Percentiles rank a stretch among this genome's conserved stretches.
Evolutionary conservation across 345 rosid species (phyloP).

Genomic region (Melaleuca quinquenervia): DNA sequence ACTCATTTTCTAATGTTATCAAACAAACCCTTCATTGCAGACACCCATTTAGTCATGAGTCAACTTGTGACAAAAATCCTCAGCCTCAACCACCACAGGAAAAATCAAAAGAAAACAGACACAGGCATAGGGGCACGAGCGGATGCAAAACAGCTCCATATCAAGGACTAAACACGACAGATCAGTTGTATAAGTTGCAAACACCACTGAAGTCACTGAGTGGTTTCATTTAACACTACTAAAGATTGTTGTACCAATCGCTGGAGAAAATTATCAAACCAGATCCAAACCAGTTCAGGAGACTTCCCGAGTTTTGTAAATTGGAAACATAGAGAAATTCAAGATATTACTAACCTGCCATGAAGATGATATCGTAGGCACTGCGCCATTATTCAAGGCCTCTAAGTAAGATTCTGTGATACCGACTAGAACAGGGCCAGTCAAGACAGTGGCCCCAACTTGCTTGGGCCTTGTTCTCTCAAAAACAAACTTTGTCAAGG

Average conservation of each 20-base stretch:
- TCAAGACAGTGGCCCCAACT: constrained; percentile 79
- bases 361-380: constrained; percentile 92
- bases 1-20: background rate
- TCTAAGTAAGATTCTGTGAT: constrained; percentile 81
- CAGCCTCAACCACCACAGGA: background rate
- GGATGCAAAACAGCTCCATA: background rate
- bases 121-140: background rate
- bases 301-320: background rate
- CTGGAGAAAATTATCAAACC: background rate
- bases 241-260: background rate
- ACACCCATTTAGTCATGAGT: background rate
- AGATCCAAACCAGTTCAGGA: background rate
- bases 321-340: background rate
- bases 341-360: constrained; percentile 70
- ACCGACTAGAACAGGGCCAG: constrained; percentile 90
- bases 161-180: background rate
- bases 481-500: constrained; percentile 86
- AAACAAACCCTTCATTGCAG: background rate
- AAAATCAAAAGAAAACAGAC: background rate
- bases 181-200: background rate
- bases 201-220: background rate
- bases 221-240: background rate
- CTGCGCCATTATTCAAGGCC: constrained; percentile 96
- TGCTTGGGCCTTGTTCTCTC: constrained; percentile 99
- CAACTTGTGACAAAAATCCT: background rate